Evolutionary conservation across 2,329 filamentous ascomycete genomes (phyloP).

Genomic region (Ophiostoma piceae): DNA sequence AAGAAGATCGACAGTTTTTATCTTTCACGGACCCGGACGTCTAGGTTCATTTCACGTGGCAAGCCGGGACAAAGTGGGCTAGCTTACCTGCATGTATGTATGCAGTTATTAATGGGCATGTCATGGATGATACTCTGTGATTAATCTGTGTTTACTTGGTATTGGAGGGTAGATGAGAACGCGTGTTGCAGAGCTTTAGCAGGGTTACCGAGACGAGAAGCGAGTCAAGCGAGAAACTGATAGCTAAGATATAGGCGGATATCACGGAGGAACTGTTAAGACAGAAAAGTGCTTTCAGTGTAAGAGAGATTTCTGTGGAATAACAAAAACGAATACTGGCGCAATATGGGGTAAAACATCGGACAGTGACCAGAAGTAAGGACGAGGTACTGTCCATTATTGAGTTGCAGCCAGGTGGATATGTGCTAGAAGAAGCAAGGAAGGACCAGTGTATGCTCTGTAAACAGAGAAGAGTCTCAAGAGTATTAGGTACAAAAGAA

Average conservation of each 20-base stretch:
- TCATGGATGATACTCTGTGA: background rate
- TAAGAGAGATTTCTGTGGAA: too few species aligned
- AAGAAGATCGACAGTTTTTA: background rate
- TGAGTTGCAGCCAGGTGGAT: background rate
- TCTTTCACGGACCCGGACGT: background rate
- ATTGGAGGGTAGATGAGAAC: background rate
- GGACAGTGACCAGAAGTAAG: too few species aligned
- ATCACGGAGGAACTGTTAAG: too few species aligned
- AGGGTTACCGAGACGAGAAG: background rate
- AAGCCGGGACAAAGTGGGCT: background rate
- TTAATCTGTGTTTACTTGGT: too few species aligned
- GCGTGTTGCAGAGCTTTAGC: background rate
- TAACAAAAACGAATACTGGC: too few species aligned
- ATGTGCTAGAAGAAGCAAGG: background rate
- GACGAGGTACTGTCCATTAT: background rate
- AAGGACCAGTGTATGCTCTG: background rate
- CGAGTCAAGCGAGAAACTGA: too few species aligned
- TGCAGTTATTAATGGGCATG: background rate
- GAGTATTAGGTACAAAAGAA: too few species aligned
- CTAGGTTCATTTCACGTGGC: background rate
- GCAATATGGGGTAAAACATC: too few species aligned
- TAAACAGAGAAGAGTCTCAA: background rate
- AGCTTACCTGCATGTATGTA: background rate
- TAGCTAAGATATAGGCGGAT: too few species aligned
- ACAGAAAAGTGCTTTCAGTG: too few species aligned